Evolutionary conservation across 176 grass and related monocot genomes (phyloP).

Genomic region (Hordeum marinum): DNA sequence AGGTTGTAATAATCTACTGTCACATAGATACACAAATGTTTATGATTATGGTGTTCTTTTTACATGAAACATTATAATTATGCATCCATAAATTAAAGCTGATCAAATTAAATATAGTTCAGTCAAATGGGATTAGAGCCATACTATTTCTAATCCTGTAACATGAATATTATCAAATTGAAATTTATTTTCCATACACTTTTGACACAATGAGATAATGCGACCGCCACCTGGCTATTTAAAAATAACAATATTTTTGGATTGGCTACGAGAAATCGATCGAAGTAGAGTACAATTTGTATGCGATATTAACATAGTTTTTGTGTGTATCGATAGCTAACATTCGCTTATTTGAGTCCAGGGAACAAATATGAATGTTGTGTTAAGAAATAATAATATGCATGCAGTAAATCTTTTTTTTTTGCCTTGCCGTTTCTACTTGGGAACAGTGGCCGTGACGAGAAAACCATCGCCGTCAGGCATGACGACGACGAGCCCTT

Average conservation of each 20-base stretch:
- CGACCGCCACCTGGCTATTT: too few relatives aligned
- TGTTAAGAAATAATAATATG: too few relatives aligned
- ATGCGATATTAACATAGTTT: neutral
- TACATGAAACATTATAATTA: neutral
- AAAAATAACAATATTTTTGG: too few relatives aligned
- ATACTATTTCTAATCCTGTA: too few relatives aligned
- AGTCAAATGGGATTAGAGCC: neutral
- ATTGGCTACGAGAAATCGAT: neutral
- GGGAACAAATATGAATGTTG: neutral
- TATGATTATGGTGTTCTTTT: neutral
- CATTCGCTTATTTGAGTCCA: neutral
- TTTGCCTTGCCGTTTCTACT: neutral
- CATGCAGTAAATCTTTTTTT: neutral
- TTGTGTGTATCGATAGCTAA: neutral
- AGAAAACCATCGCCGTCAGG: slow-evolving; percentile 25
- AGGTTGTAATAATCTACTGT: too few relatives aligned
- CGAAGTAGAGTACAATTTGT: neutral
- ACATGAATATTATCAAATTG: neutral
- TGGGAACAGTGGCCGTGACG: slow-evolving; percentile 35
- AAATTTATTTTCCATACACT: neutral
- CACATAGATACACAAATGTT: too few relatives aligned
- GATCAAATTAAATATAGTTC: neutral
- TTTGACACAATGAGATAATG: neutral
- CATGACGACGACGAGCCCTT: slow-evolving; percentile 56
- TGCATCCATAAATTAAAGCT: neutral